Conservation (phyloP, 176 grass and related monocot species). For the Musa acuminata region DNA sequence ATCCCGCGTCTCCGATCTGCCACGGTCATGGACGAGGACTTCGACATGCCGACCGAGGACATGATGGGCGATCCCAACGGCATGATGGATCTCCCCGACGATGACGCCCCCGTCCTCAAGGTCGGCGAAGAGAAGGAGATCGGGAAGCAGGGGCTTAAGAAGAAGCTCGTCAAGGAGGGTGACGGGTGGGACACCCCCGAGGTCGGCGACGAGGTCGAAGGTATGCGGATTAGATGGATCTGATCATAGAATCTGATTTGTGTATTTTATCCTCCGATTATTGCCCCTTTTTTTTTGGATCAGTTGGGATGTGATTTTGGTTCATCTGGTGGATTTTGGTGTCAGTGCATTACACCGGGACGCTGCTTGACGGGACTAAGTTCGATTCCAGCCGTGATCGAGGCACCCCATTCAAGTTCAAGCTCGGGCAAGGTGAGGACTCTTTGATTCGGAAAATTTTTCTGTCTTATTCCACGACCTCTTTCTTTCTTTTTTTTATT, state of each 20-base stretch:
- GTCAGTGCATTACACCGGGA: slow-evolving; percentile 91
- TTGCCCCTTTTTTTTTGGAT: background rate
- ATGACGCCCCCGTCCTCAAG: slow-evolving; percentile 42
- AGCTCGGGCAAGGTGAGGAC: slow-evolving; percentile 71
- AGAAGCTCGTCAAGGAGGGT: slow-evolving; percentile 84
- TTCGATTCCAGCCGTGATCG: slow-evolving; percentile 88
- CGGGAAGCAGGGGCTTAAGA: slow-evolving; percentile 78
- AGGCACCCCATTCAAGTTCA: slow-evolving; percentile 71
- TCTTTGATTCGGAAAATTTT: background rate
- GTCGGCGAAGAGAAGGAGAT: slow-evolving; percentile 93
- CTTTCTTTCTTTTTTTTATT: no score
- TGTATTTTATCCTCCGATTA: background rate
- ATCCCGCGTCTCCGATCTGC: background rate
- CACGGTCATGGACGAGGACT: slow-evolving; percentile 66
- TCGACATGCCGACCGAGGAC: slow-evolving; percentile 51
- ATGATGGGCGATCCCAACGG: slow-evolving; percentile 34
- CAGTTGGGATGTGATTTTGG: background rate
- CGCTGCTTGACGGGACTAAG: slow-evolving; percentile 80
- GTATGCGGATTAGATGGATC: slow-evolving; percentile 17
- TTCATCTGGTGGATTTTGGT: slow-evolving; percentile 14
- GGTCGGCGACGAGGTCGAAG: slow-evolving; percentile 95
- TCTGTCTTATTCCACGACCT: no score
- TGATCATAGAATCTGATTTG: background rate
- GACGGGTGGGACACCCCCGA: slow-evolving; percentile 74
- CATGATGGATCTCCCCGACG: slow-evolving; percentile 38